These are phyloP conservation scores for Stachybotrys echinatus DNA, from an alignment of 2,329 filamentous ascomycete genomes.

Conservation along the genomic window DNA sequence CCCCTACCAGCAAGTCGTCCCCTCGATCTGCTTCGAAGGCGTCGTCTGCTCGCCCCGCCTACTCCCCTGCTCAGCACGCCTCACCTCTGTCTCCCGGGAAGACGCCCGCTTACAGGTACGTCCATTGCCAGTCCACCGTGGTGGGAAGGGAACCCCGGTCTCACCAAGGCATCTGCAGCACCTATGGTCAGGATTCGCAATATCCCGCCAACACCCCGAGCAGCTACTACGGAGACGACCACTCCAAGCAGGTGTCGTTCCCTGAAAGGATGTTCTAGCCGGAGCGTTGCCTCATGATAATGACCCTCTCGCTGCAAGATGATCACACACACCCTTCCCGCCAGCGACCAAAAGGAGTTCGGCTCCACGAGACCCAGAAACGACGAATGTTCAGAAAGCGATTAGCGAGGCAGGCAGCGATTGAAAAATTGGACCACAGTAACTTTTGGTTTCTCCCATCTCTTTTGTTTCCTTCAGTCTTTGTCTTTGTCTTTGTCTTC, in stretches of 20 bases:
- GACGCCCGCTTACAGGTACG: background rate
- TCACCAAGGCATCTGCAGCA: background rate
- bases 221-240: slow-evolving; percentile 40
- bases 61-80: background rate
- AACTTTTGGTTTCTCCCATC: slow-evolving; percentile 8
- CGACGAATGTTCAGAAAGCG: slow-evolving; percentile 10
- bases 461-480: background rate
- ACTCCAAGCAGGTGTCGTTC: slow-evolving; percentile 33
- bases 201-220: slow-evolving; percentile 10
- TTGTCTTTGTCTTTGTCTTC: slow-evolving; percentile 1
- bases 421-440: too few species aligned
- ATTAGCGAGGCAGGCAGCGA: slow-evolving; percentile 11
- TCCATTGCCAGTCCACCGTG: background rate
- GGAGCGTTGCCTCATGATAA: too few species aligned
- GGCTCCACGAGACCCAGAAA: slow-evolving; percentile 3
- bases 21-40: slow-evolving; percentile 2
- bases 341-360: slow-evolving; percentile 1
- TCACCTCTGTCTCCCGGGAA: background rate
- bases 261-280: slow-evolving; percentile 31
- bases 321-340: too few species aligned
- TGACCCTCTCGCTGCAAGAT: too few species aligned
- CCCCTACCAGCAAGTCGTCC: slow-evolving; percentile 21
- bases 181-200: slow-evolving; percentile 9
- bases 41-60: background rate
- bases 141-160: background rate